phyloP scores from a whole-genome alignment of 805 yeast genomes.

The Ogataea degrootiae region DNA sequence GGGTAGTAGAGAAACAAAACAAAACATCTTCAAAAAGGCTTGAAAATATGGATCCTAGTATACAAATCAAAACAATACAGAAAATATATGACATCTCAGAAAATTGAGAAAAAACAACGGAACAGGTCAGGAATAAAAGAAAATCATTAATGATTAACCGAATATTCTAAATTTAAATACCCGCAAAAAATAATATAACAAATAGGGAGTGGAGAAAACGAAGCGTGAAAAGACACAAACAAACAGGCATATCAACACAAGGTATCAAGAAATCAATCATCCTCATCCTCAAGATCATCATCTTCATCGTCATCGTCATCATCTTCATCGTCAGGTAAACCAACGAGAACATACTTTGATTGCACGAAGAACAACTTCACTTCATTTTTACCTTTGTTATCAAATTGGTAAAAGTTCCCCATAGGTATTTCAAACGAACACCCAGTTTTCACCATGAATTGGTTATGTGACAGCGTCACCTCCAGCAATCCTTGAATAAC shows the following conservation, averaged over 20 bases:
- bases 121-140: too few species aligned
- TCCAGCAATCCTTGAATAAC: constrained; percentile 68
- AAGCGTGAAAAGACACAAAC: not conserved
- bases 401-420: constrained; percentile 66
- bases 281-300: not conserved
- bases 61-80: too few species aligned
- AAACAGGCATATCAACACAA: constrained; percentile 1
- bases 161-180: not conserved
- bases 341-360: constrained; percentile 39
- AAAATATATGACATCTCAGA: too few species aligned
- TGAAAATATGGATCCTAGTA: too few species aligned
- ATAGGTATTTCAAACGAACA: constrained; percentile 81
- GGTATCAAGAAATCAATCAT: not conserved
- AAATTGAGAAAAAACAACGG: too few species aligned
- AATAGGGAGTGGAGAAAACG: not conserved
- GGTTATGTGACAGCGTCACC: constrained; percentile 54
- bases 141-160: not conserved
- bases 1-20: too few species aligned
- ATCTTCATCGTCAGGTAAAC: constrained; percentile 21
- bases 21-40: too few species aligned
- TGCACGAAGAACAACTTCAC: constrained; percentile 77
- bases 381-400: constrained; percentile 51
- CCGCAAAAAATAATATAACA: not conserved
- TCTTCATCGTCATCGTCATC: constrained; percentile 10
- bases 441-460: constrained; percentile 62